Base-by-base conservation (phyloP, 106 monocot species). In the Allium fistulosum region DNA sequence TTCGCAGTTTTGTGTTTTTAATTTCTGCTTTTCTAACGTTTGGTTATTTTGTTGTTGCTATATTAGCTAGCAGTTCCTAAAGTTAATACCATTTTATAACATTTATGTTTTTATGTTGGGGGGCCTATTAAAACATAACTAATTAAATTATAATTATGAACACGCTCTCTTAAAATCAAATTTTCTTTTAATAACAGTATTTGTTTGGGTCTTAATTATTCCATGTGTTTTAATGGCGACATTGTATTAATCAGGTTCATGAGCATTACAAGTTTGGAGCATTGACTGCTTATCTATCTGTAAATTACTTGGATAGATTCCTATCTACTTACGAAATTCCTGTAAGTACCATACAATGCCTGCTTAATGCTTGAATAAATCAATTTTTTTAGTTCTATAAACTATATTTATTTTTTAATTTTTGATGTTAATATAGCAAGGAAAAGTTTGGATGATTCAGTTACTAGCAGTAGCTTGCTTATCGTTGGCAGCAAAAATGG, bases 301-400 rank as follows among this genome's bases (percentile, higher is more conserved):
- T 82, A 63, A 91, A 92, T 75, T 92, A 92, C 65, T 69, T 92
- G 77, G 91, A 92, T 80, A 59, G 91, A 59, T 92, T 92, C 51
- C 84, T 92, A 66, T 87, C 87, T 17, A 61, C 62, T 9, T 81
- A 84, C 48, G 77, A 84, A 28, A 70, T 91, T 49, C 84, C 84
- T 26, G 91, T 91, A 77, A 90, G 82, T 63, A 66, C 52, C 66
- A 51, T 49, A 17, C 47, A 64, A 17, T 64, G 45, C 47, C 18
- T 72, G 17, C 37, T 37, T 11, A 22, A 46, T 26, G 15, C 28
- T 14, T 11, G 13, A 51, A 72, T 53, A 14, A 65, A 62, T 62
- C 18, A 62, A 55, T 49, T 17, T n/a, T 13, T 8, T 17, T 28
- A 77, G 7, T 5, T 10, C 3, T 48, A 12, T 62, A 14, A 45